Conservation (phyloP, 805 yeast species). For the Candida piceae region DNA sequence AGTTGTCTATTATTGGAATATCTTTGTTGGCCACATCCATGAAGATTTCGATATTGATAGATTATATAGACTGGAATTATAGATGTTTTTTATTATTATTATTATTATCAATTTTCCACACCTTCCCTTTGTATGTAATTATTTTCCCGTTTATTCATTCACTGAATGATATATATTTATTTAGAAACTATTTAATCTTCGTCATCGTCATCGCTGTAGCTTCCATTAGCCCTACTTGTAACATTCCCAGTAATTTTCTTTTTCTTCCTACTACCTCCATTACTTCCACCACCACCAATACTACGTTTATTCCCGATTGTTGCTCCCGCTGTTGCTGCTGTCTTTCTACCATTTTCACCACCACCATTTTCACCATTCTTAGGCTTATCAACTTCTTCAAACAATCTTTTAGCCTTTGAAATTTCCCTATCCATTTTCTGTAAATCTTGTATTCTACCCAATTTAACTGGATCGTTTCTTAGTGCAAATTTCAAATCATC, state of each 20-base stretch:
- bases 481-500: conserved; percentile 72
- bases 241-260: too few species aligned
- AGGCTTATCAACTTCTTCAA: conserved; percentile 56
- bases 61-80: conserved; percentile 24
- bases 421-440: conserved; percentile 55
- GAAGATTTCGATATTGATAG: conserved; percentile 29
- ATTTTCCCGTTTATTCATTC: background rate
- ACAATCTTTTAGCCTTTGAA: conserved; percentile 60
- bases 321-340: background rate
- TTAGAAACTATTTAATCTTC: background rate
- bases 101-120: background rate
- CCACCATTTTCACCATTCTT: conserved; percentile 23
- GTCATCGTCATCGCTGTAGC: background rate
- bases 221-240: background rate
- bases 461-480: conserved; percentile 58
- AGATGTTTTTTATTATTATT: background rate
- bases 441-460: conserved; percentile 66
- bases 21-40: conserved; percentile 57
- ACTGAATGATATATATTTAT: too few species aligned
- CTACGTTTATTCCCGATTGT: background rate
- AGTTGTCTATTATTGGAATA: conserved; percentile 61
- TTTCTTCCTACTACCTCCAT: background rate
- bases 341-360: conserved; percentile 17
- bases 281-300: background rate
- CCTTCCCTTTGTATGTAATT: background rate